A percentile compares a stretch with the other conserved stretches of the same genome.
These are phyloP conservation scores for Trametopsis cervina DNA, from an alignment of 768 basidiomycete species.

Conservation along the genomic window DNA sequence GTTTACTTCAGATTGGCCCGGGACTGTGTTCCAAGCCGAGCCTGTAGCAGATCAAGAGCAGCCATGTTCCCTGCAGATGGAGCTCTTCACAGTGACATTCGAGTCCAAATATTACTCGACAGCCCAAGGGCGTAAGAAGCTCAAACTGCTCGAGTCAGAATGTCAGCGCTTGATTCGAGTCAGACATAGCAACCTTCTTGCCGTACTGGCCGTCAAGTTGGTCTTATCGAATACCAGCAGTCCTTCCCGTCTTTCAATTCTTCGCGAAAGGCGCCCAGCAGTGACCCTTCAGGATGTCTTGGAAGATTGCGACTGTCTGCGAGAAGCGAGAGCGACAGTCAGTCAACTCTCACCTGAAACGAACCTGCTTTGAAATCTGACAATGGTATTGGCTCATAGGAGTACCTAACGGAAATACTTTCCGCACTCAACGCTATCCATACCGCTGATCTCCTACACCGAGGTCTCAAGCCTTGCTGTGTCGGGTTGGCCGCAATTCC, in stretches of 20 bases:
- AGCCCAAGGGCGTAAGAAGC: conserved; percentile 65
- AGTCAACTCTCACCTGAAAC: conserved; percentile 15
- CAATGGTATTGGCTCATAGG: conserved; percentile 33
- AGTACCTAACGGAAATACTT: conserved; percentile 69
- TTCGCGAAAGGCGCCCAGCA: conserved; percentile 66
- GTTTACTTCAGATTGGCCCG: conserved; percentile 45
- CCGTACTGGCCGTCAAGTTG: conserved; percentile 62
- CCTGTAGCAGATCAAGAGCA: conserved; percentile 61
- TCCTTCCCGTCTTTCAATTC: conserved; percentile 51
- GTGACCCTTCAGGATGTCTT: conserved; percentile 67
- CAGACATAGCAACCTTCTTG: conserved; percentile 59
- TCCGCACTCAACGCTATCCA: conserved; percentile 65
- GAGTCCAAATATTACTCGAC: conserved; percentile 61
- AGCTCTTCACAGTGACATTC: conserved; percentile 63
- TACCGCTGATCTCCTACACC: conserved; percentile 58
- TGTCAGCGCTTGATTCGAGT: conserved; percentile 53
- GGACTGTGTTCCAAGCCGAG: conserved; percentile 65
- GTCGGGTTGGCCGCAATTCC: conserved; percentile 53
- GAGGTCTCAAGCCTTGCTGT: conserved; percentile 52
- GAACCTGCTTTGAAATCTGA: neutral
- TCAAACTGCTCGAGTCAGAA: conserved; percentile 59
- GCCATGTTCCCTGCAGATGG: conserved; percentile 43
- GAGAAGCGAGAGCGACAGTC: conserved; percentile 65
- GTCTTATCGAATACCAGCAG: conserved; percentile 40
- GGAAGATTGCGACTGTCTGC: conserved; percentile 69